Evolutionary conservation across 2,329 filamentous ascomycete species (phyloP), one percentile per base, ranked within the genome.

Genomic region (Calonectria leucothoes): DNA sequence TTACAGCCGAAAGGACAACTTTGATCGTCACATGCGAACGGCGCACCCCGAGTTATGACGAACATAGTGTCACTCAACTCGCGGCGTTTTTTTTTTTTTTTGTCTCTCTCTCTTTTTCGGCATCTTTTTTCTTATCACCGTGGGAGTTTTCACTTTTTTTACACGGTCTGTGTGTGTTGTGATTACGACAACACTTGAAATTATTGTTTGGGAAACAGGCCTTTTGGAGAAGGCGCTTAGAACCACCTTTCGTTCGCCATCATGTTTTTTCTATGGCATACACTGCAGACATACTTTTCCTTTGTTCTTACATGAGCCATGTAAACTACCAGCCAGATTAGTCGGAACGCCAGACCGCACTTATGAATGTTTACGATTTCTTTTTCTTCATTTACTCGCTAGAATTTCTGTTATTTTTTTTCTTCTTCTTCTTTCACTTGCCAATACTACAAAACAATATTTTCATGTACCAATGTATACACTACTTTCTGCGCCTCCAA

Each of bases 1-100:
- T 27, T 80, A 81, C 73, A 81, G 78, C 39, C 71, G 79, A 23
- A 80, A 80, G 70, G 79, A 80, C 76, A 80, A 80, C 59, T 80
- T 80, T 64, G 79, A 80, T 55, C 75, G 79, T 23, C 79, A 80
- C 70, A 80, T 80, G 79, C 65, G 79, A 27, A 80, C 79, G 23
- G 79, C 79, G n/a, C 79, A 80, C 45, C 76, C 77, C n/a, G 72
- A 74, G 49, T 73, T 79, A 39, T 80, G 76, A 80, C 74, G 72
- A 71, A 59, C 64, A 74, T 72, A 73, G 72, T 74, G 72, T 51
- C 74, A 75, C 68, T 77, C 76, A 52, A 35, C 49, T 31, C 27
- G 29, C 37, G 37, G 49, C 31, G 48, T 51, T 45, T 45, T 45
- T 23, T 59, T 15, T 11, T 39, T 23, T 27, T 25, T 25, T 27